phyloP scores from a whole-genome alignment of 805 yeast species.

The Metschnikowia henanensis region DNA sequence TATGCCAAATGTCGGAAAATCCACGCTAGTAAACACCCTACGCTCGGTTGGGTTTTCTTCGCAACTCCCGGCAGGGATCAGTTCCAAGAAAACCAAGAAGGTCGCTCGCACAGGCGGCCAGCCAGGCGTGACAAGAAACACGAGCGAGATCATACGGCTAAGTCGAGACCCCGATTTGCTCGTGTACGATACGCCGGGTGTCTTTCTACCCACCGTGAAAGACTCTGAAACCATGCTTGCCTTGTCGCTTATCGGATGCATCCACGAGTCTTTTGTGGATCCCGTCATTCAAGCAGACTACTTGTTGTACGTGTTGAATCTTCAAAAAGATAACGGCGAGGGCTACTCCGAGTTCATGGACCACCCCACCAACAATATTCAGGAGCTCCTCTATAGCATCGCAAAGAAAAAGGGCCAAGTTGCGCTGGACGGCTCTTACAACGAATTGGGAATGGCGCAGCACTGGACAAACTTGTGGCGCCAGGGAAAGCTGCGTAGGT shows the following conservation, averaged over 20 bases:
- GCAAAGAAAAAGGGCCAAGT: slow-evolving; percentile 41
- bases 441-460: slow-evolving; percentile 61
- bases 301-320: slow-evolving; percentile 69
- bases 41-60: slow-evolving; percentile 44
- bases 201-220: slow-evolving; percentile 73
- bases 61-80: slow-evolving; percentile 25
- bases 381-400: slow-evolving; percentile 51
- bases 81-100: slow-evolving; percentile 43
- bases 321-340: slow-evolving; percentile 50
- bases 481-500: slow-evolving; percentile 46
- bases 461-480: slow-evolving; percentile 64
- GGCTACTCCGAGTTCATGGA: slow-evolving; percentile 47
- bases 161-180: slow-evolving; percentile 60
- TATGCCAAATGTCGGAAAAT: slow-evolving; percentile 98
- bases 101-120: slow-evolving; percentile 84
- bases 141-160: slow-evolving; percentile 74
- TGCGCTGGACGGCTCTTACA: slow-evolving; percentile 37
- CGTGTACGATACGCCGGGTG: slow-evolving; percentile 92
- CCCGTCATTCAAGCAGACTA: slow-evolving; percentile 88
- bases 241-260: slow-evolving; percentile 72
- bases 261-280: slow-evolving; percentile 67
- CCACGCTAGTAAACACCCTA: slow-evolving; percentile 77
- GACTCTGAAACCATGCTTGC: slow-evolving; percentile 70
- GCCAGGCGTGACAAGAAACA: slow-evolving; percentile 86
- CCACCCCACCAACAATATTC: slow-evolving; percentile 72